Evolutionary conservation across 108 stramenopile species (phyloP), one percentile per base, ranked within the genome.

Genomic region (Epithemia pelagica): DNA sequence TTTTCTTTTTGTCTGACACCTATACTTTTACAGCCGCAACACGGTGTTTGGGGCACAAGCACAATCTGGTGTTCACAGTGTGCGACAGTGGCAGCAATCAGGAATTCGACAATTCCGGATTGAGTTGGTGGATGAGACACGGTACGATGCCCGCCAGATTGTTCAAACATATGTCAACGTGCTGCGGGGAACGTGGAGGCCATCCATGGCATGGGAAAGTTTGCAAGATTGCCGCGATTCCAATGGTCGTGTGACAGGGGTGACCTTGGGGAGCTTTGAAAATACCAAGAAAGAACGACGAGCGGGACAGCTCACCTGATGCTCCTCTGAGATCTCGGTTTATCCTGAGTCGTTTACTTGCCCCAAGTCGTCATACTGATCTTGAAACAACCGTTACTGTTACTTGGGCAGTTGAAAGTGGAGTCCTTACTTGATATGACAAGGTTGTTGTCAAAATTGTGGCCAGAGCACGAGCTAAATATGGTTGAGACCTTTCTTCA

Each of bases 91-190:
- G 86, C 54, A 24, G 20, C 69, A 69, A 23, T 82, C 82, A 18
- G 82, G 86, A 52, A 68, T 84, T 23, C 57, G 75, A 2, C 74
- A 71, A 5, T 69, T 87, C 15, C 66, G 85, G 30, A 77, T 90
- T 62, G 89, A 90, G 57, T 78, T 90, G 32, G 86, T 90, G 8
- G 89, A 90, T 60, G 86, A 90, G 74, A 64, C 72, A 51, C 64
- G 55, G 0, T 62, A 71, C 0, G 84, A 83, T 75, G 73, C 74
- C 10, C 58, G 65, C 21, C 32, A 46, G 2, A 80, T 90, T 52
- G 84, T 87, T 0, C 30, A 30, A 0, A 69, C 80, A 15, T 90
- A 87, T 59, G 52, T 67, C 24, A 58, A 65, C 31, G 69, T 82
- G 20, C 32, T 82, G 31, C 22, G 64, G 0, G 79, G 80, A 18